A percentile compares a stretch with the other conserved stretches of the same genome.
Conservation (phyloP, 352 stramenopile species). For the Phytophthora boehmeriae region DNA sequence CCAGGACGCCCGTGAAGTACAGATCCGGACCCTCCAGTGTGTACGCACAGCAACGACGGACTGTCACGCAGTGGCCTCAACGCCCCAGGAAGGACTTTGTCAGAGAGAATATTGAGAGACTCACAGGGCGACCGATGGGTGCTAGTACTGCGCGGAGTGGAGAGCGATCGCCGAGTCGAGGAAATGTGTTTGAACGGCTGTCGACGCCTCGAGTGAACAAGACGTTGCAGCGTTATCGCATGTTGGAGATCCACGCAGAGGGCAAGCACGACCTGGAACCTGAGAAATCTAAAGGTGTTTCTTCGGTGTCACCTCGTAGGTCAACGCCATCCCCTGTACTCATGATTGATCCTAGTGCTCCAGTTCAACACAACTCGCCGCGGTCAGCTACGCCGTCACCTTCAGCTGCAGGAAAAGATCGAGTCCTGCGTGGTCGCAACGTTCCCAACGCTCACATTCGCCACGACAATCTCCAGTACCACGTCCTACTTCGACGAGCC, state of each 20-base stretch:
- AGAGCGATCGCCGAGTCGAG: background rate
- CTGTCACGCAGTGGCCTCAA: constrained; percentile 23
- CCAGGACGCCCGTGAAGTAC: constrained; percentile 13
- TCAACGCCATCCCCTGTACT: constrained; percentile 14
- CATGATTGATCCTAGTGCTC: constrained; percentile 18
- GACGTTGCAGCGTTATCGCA: constrained; percentile 17
- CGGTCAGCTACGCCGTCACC: constrained; percentile 13
- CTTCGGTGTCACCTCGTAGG: constrained; percentile 13
- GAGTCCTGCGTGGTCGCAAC: constrained; percentile 24
- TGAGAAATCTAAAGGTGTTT: constrained; percentile 7
- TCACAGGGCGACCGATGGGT: constrained; percentile 38
- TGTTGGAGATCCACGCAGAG: constrained; percentile 1
- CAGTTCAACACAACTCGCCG: constrained; percentile 18
- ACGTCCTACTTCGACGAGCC: constrained; percentile 15
- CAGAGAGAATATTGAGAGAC: constrained; percentile 57
- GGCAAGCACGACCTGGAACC: background rate
- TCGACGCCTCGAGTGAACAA: constrained; percentile 30
- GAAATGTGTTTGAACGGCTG: constrained; percentile 57
- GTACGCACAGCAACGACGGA: constrained; percentile 29
- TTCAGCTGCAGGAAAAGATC: constrained; percentile 7
- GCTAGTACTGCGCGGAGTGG: background rate
- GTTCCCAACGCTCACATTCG: constrained; percentile 24
- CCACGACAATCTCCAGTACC: constrained; percentile 15
- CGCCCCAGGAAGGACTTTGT: constrained; percentile 57
- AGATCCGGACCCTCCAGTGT: constrained; percentile 35